Evolutionary conservation across 1,284 basidiomycete genomes (phyloP).

Genomic region (Puccinia triticina): DNA sequence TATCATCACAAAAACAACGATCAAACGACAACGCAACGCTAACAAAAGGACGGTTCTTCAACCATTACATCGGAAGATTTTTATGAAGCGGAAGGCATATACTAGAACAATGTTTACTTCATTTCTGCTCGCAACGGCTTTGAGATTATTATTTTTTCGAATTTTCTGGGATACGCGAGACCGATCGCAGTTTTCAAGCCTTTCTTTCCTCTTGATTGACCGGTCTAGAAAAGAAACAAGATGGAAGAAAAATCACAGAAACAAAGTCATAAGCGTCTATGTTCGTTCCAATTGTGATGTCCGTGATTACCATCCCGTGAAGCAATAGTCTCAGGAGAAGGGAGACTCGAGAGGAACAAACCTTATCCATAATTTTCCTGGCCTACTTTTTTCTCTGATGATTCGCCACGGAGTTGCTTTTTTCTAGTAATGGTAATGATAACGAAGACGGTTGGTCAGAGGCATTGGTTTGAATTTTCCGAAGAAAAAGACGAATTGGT

Average conservation of each 20-base stretch:
- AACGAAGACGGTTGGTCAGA: not conserved
- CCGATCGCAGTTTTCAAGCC: constrained; percentile 3
- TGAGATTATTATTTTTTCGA: not conserved
- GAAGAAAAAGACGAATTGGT: not conserved
- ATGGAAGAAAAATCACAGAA: not conserved
- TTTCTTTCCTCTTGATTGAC: constrained; percentile 29
- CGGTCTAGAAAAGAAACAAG: constrained; percentile 6
- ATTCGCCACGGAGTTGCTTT: constrained; percentile 46
- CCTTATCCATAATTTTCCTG: constrained; percentile 47
- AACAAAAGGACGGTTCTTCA: too few relatives aligned
- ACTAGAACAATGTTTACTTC: too few relatives aligned
- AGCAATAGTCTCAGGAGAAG: not conserved
- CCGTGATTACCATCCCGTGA: not conserved
- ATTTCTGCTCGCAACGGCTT: too few relatives aligned
- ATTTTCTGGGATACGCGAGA: not conserved
- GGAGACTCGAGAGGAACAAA: too few relatives aligned
- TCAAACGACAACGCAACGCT: too few relatives aligned
- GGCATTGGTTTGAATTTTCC: not conserved
- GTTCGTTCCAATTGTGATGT: too few relatives aligned
- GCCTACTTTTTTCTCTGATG: constrained; percentile 45
- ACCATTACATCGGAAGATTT: too few relatives aligned
- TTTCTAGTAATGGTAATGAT: constrained; percentile 4
- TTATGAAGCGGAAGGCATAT: too few relatives aligned
- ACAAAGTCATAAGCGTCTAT: not conserved
- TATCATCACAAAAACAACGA: too few relatives aligned